phyloP scores from a whole-genome alignment of 1,284 basidiomycete species.

The Boletus sp. region DNA sequence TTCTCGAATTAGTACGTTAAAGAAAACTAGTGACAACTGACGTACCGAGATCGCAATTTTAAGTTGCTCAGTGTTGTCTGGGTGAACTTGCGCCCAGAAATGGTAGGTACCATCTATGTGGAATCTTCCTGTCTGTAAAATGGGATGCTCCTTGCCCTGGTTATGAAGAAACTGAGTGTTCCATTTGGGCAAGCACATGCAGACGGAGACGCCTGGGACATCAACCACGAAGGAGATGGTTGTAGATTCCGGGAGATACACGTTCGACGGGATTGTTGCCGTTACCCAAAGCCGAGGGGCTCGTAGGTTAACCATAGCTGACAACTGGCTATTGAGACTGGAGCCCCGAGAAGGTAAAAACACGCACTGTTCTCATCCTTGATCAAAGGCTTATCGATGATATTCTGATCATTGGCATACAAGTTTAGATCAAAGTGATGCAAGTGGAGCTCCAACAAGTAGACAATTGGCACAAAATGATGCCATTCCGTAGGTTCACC shows the following conservation, averaged over 20 bases:
- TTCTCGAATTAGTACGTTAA: constrained; percentile 8
- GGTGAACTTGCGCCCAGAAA: constrained; percentile 63
- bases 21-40: constrained; percentile 1
- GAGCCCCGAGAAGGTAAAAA: constrained; percentile 4
- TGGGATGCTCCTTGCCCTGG: constrained; percentile 47
- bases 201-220: constrained; percentile 53
- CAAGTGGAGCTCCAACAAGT: constrained; percentile 66
- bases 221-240: constrained; percentile 65
- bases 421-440: constrained; percentile 74
- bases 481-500: constrained; percentile 76
- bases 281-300: constrained; percentile 55
- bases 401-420: constrained; percentile 94
- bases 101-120: constrained; percentile 69
- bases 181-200: constrained; percentile 79
- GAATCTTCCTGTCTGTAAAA: constrained; percentile 60
- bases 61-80: constrained; percentile 76
- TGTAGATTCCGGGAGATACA: constrained; percentile 70
- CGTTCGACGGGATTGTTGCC: constrained; percentile 63
- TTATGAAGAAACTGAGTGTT: constrained; percentile 79
- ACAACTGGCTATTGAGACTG: constrained; percentile 3
- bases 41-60: constrained; percentile 65
- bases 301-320: constrained; percentile 69
- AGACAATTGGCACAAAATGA: constrained; percentile 80
- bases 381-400: constrained; percentile 82
- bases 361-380: constrained; percentile 69